A percentile compares a stretch with the other conserved stretches of the same genome.
These are phyloP conservation scores for Acacia melanoxylon DNA, from an alignment of 306 rosid genomes.

Conservation along the genomic window DNA sequence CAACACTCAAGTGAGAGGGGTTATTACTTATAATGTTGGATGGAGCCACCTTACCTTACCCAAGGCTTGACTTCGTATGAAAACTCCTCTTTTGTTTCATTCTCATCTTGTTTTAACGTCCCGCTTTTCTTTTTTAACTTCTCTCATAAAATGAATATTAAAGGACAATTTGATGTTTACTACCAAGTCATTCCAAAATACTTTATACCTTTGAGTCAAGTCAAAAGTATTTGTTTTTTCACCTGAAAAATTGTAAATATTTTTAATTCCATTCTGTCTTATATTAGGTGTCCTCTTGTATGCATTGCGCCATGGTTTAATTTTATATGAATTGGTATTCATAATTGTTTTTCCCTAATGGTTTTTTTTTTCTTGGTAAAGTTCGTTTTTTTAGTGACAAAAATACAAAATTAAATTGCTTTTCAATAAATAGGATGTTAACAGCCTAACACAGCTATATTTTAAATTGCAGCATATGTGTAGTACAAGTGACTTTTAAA, in stretches of 20 bases:
- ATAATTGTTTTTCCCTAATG: neutral
- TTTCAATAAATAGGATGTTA: too few species aligned
- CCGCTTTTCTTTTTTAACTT: neutral
- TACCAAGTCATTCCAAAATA: neutral
- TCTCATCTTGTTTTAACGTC: neutral
- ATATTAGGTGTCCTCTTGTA: neutral
- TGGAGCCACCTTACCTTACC: conserved; percentile 28
- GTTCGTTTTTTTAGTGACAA: neutral
- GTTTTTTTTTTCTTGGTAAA: neutral
- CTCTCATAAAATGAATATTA: neutral
- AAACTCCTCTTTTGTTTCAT: neutral
- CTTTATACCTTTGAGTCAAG: neutral
- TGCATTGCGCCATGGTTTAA: neutral
- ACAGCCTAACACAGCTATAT: too few species aligned
- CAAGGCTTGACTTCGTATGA: conserved; percentile 23
- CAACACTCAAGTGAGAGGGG: conserved; percentile 1
- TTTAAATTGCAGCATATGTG: too few species aligned
- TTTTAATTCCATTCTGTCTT: neutral
- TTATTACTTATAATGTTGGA: conserved; percentile 38
- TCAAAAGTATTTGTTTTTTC: neutral
- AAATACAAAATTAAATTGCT: neutral
- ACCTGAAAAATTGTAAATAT: neutral
- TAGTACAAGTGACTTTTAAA: neutral
- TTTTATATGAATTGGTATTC: neutral
- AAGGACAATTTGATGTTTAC: neutral